A percentile compares a stretch with the other conserved stretches of the same genome.
Conservation (phyloP, 2,329 filamentous ascomycete genomes). For the Cadophora sp. region DNA sequence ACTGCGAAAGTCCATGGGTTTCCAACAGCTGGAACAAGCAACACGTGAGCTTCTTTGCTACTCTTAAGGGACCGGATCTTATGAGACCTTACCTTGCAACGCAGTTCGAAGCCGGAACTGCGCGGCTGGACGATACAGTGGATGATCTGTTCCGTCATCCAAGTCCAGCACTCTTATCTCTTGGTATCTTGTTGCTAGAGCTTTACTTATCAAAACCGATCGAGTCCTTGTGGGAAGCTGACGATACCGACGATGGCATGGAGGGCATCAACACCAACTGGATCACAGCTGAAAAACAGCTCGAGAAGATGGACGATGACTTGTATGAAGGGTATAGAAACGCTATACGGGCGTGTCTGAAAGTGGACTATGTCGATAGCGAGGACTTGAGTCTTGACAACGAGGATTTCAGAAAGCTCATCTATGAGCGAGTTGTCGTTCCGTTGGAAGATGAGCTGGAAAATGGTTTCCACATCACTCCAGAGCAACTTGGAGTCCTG, state of each 20-base stretch:
- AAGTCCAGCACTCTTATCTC: background rate
- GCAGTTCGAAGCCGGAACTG: background rate
- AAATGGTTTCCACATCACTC: background rate
- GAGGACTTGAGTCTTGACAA: background rate
- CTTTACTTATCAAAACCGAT: background rate
- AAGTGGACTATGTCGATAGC: background rate
- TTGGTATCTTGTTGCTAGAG: background rate
- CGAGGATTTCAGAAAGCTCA: background rate
- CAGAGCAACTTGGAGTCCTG: too few species aligned
- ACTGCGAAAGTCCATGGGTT: background rate
- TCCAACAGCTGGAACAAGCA: background rate
- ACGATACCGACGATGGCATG: background rate
- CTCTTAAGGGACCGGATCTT: background rate
- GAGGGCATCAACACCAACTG: background rate
- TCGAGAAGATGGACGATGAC: background rate
- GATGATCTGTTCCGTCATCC: background rate
- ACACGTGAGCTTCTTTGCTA: background rate
- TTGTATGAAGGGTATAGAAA: background rate
- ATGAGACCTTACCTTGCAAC: background rate
- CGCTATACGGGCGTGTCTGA: background rate
- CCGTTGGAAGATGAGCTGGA: background rate
- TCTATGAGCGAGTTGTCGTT: background rate
- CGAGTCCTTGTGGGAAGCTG: background rate
- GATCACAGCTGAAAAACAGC: background rate
- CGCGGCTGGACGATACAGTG: background rate